Conservation (phyloP, 768 basidiomycete species). For the Tulasnella sp. region DNA sequence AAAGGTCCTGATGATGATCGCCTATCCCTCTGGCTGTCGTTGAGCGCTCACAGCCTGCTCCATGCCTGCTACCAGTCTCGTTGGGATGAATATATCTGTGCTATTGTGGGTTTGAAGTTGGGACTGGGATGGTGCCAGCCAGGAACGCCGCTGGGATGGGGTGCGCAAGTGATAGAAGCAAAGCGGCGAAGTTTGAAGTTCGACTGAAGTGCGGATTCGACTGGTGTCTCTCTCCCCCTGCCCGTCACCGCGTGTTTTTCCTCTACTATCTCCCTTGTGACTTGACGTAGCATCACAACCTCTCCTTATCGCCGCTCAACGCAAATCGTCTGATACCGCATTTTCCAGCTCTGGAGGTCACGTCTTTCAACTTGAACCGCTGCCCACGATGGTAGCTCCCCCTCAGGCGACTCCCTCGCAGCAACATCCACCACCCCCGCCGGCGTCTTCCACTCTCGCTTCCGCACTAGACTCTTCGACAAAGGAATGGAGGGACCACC, state of each 20-base stretch:
- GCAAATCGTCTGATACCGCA: not conserved
- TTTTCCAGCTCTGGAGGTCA: conserved; percentile 1
- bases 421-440: conserved; percentile 18
- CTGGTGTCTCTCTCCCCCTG: not conserved
- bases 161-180: not conserved
- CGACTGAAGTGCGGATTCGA: not conserved
- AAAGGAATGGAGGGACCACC: conserved; percentile 72
- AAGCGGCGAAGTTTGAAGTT: not conserved
- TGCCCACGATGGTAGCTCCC: not conserved
- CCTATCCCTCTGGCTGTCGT: not conserved
- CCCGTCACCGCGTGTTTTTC: not conserved
- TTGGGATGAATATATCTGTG: not conserved
- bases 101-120: too few relatives aligned
- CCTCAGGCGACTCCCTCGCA: not conserved
- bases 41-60: not conserved
- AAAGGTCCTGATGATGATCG: too few relatives aligned
- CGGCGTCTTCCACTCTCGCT: conserved; percentile 28
- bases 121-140: not conserved
- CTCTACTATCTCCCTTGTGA: not conserved
- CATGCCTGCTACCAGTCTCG: not conserved
- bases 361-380: conserved; percentile 14
- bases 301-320: not conserved
- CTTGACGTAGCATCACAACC: not conserved
- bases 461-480: conserved; percentile 47
- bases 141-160: not conserved